Evolutionary conservation across 768 basidiomycete genomes (phyloP), one percentile per base, ranked within the genome.

Genomic region (Auricularia cornea): DNA sequence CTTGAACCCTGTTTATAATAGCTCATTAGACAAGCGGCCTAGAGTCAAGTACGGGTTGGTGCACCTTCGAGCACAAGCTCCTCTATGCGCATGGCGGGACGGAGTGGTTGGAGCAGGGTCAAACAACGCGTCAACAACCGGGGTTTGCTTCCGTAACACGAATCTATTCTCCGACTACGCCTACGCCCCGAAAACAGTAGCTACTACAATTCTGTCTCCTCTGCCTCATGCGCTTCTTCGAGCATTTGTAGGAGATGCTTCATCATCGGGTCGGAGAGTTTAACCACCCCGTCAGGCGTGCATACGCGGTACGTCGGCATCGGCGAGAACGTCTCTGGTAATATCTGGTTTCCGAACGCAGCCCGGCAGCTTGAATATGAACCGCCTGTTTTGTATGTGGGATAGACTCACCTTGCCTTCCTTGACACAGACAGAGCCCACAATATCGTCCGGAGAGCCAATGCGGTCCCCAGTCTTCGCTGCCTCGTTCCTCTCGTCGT

Each of bases 21-120:
- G 26, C 23, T 5, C 29, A 4, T 28, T n/a, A 35, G 8, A 6
- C 20, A 20, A 16, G 29, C 44, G 28, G 23, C 16, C 16, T 12
- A 33, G 41, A 31, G 12, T n/a, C 2, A 48, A 26, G 3, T 23
- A 23, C 11, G 20, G 44, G 31, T 63, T 38, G 35, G 8, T 73
- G 35, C 68, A 84, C 92, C 94, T 75, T 98, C 96, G 61, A 98
- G 83, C 63, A 98, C 89, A 30, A 98, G 86, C 71, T 98, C 96
- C 72, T 96, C 92, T 67, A 97, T 94, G 67, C 94, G 81, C 94
- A 96, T 96, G 23, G 29, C 40, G 28, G 20, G 20, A 48, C 44
- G 20, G 20, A 6, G 44, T 20, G 33, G 44, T 29, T 54, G 28
- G 44, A 48, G 44, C 1, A 23, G 23, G 10, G 44, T 1, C 44